Evolutionary conservation across 805 yeast genomes (phyloP), one percentile per base, ranked within the genome.

Genomic region (Danielozyma ontarioensis): DNA sequence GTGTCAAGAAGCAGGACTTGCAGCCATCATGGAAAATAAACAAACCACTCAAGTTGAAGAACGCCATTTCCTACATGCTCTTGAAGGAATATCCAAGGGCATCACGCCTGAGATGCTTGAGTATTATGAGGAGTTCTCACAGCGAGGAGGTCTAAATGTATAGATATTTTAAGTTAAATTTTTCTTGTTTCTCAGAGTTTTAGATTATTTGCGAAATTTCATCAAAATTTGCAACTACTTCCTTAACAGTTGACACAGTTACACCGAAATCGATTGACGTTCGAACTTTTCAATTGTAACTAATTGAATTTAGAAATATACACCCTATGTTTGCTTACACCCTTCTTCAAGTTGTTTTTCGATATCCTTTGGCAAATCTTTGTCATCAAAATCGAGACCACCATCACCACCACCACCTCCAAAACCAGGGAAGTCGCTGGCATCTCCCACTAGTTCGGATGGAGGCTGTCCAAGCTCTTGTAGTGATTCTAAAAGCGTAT

Each of bases 1-100:
- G 14, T 86, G 96, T 48, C 97, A 89, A 55, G 97, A 90, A 57
- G 96, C 97, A 0, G 98, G 98, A 2, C 62, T 93, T 10, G 76
- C 83, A n/a, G 96, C 97, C 0, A 79, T 93, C 37, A 87, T 86
- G 81, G 96, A 86, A 45, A 62, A 83, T 41, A 57, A 72, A 4
- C 62, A 76, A 3, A 71, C 83, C 6, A 49, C 50, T 1, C 44
- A 46, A 5, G 94, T 89, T 0, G 55, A 58, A n/a, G 67, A 64
- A 39, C 63, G 64, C 21, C 96, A 93, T 54, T 88, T 87, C 46
- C 78, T 73, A 17, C 68, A 66, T 34, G 97, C 95, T 0, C 48
- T 90, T 33, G 47, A 51, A 18, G 82, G 79, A 1, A 72, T 89
- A 13, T 74, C 88, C 7, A 74, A 72, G 48, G 93, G 90, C 18